A percentile compares a stretch with the other conserved stretches of the same genome.
Evolutionary conservation across 371 early-diverging fungal species (phyloP).

Genomic region (Dichotomocladium elegans): DNA sequence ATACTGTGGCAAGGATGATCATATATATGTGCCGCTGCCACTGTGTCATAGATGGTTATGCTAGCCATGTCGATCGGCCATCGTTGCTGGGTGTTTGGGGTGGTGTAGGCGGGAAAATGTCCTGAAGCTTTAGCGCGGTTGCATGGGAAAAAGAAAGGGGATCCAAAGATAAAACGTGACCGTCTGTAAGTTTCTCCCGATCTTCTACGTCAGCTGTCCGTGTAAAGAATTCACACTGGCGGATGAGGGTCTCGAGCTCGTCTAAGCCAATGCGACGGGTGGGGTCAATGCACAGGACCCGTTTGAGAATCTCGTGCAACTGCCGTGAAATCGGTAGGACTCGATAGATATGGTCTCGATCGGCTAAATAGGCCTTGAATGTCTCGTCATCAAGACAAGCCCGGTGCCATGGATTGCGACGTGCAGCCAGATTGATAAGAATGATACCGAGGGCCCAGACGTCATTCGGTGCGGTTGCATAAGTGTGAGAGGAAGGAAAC

Average conservation of each 20-base stretch:
- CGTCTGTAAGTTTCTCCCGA: slow-evolving; percentile 4
- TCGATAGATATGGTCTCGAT: slow-evolving; percentile 56
- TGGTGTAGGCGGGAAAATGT: slow-evolving; percentile 3
- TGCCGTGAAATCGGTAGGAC: slow-evolving; percentile 70
- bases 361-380: slow-evolving; percentile 59
- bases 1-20: too few relatives aligned
- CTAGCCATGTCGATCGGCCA: background rate
- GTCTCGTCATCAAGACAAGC: slow-evolving; percentile 69
- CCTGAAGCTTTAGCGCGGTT: background rate
- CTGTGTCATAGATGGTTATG: too few relatives aligned
- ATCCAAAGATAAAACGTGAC: too few relatives aligned
- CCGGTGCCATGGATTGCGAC: slow-evolving; percentile 79
- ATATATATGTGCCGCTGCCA: too few relatives aligned
- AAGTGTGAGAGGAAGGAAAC: slow-evolving; percentile 11
- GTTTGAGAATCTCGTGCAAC: slow-evolving; percentile 67
- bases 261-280: slow-evolving; percentile 61
- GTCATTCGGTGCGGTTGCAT: slow-evolving; percentile 76
- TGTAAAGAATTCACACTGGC: slow-evolving; percentile 59
- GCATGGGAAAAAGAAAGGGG: too few relatives aligned
- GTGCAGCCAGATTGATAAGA: slow-evolving; percentile 71
- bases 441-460: slow-evolving; percentile 85
- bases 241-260: slow-evolving; percentile 55
- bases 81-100: background rate
- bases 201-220: slow-evolving; percentile 27
- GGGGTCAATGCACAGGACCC: slow-evolving; percentile 72